Conservation (phyloP, 163 green algal species). For the Trebouxiophyceae sp. region DNA sequence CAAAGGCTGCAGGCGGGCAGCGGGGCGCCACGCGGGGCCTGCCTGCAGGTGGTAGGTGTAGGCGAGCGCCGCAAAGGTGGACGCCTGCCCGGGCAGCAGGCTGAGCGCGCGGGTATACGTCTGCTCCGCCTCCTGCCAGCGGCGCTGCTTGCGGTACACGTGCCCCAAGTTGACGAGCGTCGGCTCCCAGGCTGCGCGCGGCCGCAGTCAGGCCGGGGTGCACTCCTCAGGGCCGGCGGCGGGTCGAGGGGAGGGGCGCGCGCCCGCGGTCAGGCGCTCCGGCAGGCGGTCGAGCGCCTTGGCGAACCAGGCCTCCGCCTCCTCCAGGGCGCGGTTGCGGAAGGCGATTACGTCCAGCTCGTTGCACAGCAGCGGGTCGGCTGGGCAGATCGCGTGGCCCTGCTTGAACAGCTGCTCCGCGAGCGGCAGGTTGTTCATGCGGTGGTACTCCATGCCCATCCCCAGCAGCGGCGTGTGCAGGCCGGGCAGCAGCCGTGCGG, state of each 20-base stretch:
- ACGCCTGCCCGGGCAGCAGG: conserved; percentile 32
- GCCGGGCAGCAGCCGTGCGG: conserved; percentile 84
- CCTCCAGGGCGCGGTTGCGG: conserved; percentile 49
- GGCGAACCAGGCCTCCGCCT: conserved; percentile 48
- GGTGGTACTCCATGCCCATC: conserved; percentile 89
- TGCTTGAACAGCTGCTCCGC: conserved; percentile 57
- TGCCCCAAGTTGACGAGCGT: conserved; percentile 85
- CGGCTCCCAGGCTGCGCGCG: conserved; percentile 62
- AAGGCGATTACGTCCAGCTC: conserved; percentile 87
- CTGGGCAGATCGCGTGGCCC: conserved; percentile 66
- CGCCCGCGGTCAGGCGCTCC: conserved; percentile 22
- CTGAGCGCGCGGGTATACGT: conserved; percentile 55
- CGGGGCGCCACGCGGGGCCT: too few relatives aligned
- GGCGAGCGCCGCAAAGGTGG: conserved; percentile 74
- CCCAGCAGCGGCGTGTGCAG: conserved; percentile 85
- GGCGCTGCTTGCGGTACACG: conserved; percentile 72
- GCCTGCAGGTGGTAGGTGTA: conserved; percentile 81
- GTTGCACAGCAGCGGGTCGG: conserved; percentile 84
- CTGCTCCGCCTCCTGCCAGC: conserved; percentile 52
- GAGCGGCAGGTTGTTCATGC: conserved; percentile 85
- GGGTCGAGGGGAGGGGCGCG: not conserved
- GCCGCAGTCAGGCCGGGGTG: not conserved
- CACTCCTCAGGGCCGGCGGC: not conserved
- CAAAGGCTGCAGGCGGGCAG: too few relatives aligned
- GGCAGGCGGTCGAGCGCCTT: conserved; percentile 52